Conservation (phyloP, 352 stramenopile species). For the Thraustochytrium striatum region DNA sequence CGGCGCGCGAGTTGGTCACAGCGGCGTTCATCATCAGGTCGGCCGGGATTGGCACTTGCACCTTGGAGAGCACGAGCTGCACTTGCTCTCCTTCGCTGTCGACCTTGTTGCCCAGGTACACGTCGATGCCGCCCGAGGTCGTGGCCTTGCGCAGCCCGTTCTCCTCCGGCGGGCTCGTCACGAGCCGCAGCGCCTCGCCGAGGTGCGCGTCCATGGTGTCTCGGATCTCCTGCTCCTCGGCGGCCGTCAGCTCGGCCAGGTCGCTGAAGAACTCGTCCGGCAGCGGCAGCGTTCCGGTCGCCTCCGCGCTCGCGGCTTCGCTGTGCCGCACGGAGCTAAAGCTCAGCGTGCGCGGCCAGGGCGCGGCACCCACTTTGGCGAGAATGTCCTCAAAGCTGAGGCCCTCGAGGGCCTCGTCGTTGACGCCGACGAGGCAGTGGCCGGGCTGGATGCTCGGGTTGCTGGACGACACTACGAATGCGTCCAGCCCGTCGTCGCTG, state of each 20-base stretch:
- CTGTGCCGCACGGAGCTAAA: conserved; percentile 26
- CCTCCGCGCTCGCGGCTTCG: background rate
- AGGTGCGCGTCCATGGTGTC: conserved; percentile 39
- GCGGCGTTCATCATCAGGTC: conserved; percentile 47
- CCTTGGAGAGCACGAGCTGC: conserved; percentile 35
- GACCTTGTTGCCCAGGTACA: conserved; percentile 33
- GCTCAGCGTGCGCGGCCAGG: conserved; percentile 39
- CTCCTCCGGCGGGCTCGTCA: conserved; percentile 4
- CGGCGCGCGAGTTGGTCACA: conserved; percentile 21
- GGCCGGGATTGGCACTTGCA: conserved; percentile 36
- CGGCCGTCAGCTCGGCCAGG: conserved; percentile 10
- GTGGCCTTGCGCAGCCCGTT: conserved; percentile 43
- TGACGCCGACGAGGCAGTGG: conserved; percentile 21
- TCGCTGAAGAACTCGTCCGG: conserved; percentile 43
- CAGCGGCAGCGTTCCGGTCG: conserved; percentile 7
- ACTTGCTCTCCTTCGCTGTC: conserved; percentile 37
- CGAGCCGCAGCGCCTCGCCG: conserved; percentile 16
- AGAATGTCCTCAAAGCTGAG: conserved; percentile 47
- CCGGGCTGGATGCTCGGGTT: conserved; percentile 32
- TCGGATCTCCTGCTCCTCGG: conserved; percentile 40
- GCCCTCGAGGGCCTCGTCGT: conserved; percentile 27
- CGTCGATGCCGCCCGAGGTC: conserved; percentile 25
- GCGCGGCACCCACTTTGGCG: conserved; percentile 4
- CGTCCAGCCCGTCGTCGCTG: conserved; percentile 36
- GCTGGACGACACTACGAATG: conserved; percentile 30